Percentiles rank a stretch among this genome's conserved stretches.
phyloP scores from a whole-genome alignment of 352 stramenopile species.

The Phytophthora megakarya region DNA sequence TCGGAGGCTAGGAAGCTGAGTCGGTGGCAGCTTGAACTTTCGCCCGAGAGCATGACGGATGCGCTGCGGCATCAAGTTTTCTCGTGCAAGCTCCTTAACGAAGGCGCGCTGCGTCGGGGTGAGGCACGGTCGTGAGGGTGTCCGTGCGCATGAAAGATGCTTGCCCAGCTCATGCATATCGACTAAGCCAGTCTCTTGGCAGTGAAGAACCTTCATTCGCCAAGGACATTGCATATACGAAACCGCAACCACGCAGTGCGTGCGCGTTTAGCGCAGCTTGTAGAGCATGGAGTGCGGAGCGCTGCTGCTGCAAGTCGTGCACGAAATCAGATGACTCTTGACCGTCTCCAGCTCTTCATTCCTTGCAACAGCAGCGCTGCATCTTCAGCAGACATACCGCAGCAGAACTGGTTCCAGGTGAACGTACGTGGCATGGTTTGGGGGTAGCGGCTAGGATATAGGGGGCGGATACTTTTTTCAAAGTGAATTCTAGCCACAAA shows the following conservation, averaged over 20 bases:
- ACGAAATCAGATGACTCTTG: conserved; percentile 14
- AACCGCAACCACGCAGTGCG: background rate
- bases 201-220: conserved; percentile 12
- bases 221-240: background rate
- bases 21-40: background rate
- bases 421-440: background rate
- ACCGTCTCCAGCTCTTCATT: conserved; percentile 3
- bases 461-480: background rate
- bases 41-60: conserved; percentile 2
- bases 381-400: conserved; percentile 1
- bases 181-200: background rate
- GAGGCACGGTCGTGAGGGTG: background rate
- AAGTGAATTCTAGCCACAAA: no score
- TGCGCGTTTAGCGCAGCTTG: conserved; percentile 6
- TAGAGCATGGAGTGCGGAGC: conserved; percentile 13
- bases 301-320: conserved; percentile 1
- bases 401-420: conserved; percentile 10
- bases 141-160: background rate
- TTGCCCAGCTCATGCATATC: conserved; percentile 7
- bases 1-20: background rate
- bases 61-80: conserved; percentile 9
- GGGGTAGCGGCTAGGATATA: background rate
- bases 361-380: conserved; percentile 5
- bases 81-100: conserved; percentile 2
- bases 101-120: background rate